Conservation (phyloP, 805 yeast species). For the Saccharomycopsis sp. region DNA sequence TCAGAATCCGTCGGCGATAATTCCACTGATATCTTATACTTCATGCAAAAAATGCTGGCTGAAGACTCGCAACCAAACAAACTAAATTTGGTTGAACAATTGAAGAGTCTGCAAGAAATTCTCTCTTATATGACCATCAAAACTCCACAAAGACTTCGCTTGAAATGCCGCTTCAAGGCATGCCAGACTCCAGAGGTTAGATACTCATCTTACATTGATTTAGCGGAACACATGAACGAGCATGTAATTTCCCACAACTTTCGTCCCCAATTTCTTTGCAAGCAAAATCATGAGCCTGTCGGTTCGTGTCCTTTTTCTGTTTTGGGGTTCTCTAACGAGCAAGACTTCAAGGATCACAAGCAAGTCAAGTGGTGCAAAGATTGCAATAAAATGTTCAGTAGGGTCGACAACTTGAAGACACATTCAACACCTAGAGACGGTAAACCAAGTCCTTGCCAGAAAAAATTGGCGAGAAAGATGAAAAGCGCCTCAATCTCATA, state of each 20-base stretch:
- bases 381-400: conserved; percentile 17
- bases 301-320: conserved; percentile 17
- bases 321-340: conserved; percentile 14
- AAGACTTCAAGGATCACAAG: conserved; percentile 18
- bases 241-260: conserved; percentile 10
- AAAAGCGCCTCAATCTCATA: too few species aligned
- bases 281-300: conserved; percentile 14
- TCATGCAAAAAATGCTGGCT: too few species aligned
- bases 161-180: conserved; percentile 13
- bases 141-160: conserved; percentile 17
- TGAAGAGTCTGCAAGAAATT: not conserved
- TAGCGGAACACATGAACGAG: conserved; percentile 18
- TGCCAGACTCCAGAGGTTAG: conserved; percentile 4
- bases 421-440: conserved; percentile 15
- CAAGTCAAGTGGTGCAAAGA: conserved; percentile 12
- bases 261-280: conserved; percentile 12
- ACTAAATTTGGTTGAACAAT: not conserved
- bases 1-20: too few species aligned
- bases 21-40: too few species aligned
- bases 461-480: not conserved
- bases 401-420: conserved; percentile 20
- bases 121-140: conserved; percentile 9
- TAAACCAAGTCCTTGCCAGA: conserved; percentile 17
- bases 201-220: conserved; percentile 8
- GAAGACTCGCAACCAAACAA: not conserved